Base-by-base conservation (phyloP, 2,329 filamentous ascomycete genomes). In the Clarireedia paspali region DNA sequence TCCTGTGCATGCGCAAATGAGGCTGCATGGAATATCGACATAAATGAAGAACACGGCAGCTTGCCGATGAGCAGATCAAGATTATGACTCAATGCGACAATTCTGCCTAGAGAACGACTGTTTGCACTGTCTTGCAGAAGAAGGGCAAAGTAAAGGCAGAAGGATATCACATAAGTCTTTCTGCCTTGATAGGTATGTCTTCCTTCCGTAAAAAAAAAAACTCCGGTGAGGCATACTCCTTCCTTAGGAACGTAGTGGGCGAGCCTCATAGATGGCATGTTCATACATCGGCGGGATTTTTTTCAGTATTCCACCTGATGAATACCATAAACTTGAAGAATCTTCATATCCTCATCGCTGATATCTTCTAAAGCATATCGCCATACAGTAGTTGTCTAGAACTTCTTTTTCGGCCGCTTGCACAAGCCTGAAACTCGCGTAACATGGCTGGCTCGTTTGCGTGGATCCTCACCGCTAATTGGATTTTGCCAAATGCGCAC, bases 391-490 rank as follows among this genome's bases (percentile, higher is more conserved):
- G 44, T 46, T 49, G 51, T 56, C 49, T 38, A 30, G 42, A 48
- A 50, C 54, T 53, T 51, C 58, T 59, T 61, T 59, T 59, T 50
- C 51, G 40, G 42, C 52, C 44, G 56, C 56, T 59, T 63, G 55
- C 59, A 59, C 52, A 36, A 48, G 17, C 39, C 15, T 51, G 47
- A 47, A 42, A 55, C 34, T 63, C 59, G 60, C 61, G 59, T 59
- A 58, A 56, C 59, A 56, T 53, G 26, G 7, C 17, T 39, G n/a
- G 20, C 5, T 26, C 30, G 12, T 34, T 40, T 39, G 36, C 17
- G 50, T 34, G 48, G 50, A 53, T 49, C 50, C 57, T 66, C 66
- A 68, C 65, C 64, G 66, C 66, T 57, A 62, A 59, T 66, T 60
- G 14, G 23, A 46, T 6, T 60, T 62, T 62, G 58, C 57, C 53